Conservation (phyloP, 139 green algal species). For the Monoraphidium neglectum region DNA sequence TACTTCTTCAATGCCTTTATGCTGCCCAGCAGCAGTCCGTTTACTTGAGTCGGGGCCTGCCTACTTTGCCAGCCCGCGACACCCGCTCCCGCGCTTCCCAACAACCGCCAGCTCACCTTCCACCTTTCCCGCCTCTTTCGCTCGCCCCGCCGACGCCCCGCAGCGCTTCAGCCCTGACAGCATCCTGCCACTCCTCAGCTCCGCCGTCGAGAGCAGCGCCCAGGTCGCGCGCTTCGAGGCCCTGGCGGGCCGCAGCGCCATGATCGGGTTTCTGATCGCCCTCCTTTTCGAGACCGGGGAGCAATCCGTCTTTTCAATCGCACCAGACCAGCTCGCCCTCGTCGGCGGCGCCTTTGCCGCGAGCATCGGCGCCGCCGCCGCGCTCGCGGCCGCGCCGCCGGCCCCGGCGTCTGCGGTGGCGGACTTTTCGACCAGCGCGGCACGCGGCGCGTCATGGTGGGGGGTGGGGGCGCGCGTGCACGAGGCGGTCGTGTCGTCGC, state of each 20-base stretch:
- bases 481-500: not conserved
- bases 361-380: not conserved
- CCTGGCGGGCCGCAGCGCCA: conserved; percentile 30
- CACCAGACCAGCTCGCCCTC: not conserved
- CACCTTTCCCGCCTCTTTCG: no score
- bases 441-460: no score
- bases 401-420: not conserved
- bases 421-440: no score
- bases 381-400: not conserved
- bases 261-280: conserved; percentile 30
- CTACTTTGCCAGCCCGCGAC: no score
- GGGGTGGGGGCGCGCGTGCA: not conserved
- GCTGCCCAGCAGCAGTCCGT: no score
- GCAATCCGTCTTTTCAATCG: not conserved
- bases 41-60: no score
- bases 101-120: no score
- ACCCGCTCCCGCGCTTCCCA: no score
- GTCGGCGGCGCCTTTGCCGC: not conserved
- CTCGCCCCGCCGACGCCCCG: not conserved
- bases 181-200: not conserved
- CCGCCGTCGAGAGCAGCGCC: conserved; percentile 10
- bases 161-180: not conserved
- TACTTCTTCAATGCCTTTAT: no score
- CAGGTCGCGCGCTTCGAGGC: conserved; percentile 23
- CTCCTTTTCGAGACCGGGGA: not conserved